phyloP scores from a whole-genome alignment of 805 yeast species.

The Yarrowia hollandica region DNA sequence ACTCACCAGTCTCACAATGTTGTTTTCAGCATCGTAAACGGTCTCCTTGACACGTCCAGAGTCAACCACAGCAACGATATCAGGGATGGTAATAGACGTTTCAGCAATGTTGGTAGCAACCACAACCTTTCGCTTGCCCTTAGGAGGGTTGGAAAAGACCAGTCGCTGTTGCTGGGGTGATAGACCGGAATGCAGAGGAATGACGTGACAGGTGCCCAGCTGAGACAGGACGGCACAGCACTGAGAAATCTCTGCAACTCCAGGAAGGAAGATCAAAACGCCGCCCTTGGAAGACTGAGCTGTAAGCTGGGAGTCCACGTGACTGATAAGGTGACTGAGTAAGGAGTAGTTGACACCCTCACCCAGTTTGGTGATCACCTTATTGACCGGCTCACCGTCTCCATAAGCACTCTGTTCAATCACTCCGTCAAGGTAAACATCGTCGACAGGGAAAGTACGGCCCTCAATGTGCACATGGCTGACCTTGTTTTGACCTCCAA shows the following conservation, averaged over 20 bases:
- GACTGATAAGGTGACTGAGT: slow-evolving; percentile 54
- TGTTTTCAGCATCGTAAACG: slow-evolving; percentile 64
- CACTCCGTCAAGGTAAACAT: slow-evolving; percentile 68
- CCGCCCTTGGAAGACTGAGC: slow-evolving; percentile 59
- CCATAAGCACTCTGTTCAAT: slow-evolving; percentile 41
- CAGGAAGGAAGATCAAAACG: slow-evolving; percentile 82
- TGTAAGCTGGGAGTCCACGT: slow-evolving; percentile 53
- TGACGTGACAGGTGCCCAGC: slow-evolving; percentile 39
- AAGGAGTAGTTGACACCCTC: slow-evolving; percentile 68
- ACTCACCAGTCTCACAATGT: slow-evolving; percentile 71
- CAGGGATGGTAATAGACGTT: slow-evolving; percentile 94
- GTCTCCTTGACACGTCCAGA: slow-evolving; percentile 81
- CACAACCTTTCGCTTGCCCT: slow-evolving; percentile 68
- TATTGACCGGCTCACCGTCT: slow-evolving; percentile 38
- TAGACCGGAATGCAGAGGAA: slow-evolving; percentile 89
- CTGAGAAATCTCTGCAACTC: slow-evolving; percentile 79
- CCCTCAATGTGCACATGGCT: slow-evolving; percentile 86
- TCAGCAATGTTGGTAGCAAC: slow-evolving; percentile 95
- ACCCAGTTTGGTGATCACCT: slow-evolving; percentile 38
- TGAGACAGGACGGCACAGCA: slow-evolving; percentile 43
- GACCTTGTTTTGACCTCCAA: slow-evolving; percentile 45
- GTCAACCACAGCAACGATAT: slow-evolving; percentile 88
- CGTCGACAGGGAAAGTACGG: slow-evolving; percentile 87
- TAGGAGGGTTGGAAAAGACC: slow-evolving; percentile 62
- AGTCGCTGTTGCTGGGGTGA: slow-evolving; percentile 77